These are phyloP conservation scores for Pyrenopolyporus hunteri DNA, from an alignment of 495 filamentous ascomycete species.

Conservation along the genomic window DNA sequence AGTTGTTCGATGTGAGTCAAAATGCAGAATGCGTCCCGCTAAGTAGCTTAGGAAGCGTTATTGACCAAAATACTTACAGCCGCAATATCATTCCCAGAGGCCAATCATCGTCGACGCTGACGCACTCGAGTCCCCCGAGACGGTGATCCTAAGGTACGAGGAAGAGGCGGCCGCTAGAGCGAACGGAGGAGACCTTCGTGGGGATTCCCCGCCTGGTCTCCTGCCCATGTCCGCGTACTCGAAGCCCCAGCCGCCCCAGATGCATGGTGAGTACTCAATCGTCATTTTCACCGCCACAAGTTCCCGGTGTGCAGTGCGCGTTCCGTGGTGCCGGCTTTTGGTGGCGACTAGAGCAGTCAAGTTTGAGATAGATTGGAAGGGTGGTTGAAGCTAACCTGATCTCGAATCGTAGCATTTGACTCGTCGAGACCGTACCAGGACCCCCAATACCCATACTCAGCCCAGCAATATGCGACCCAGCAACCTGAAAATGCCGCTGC, in stretches of 20 bases:
- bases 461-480: constrained; percentile 49
- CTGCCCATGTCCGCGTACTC: constrained; percentile 54
- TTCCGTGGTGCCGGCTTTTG: no score
- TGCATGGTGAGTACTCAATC: constrained; percentile 52
- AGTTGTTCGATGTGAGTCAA: constrained; percentile 57
- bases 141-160: constrained; percentile 55
- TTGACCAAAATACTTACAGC: constrained; percentile 38
- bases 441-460: constrained; percentile 52
- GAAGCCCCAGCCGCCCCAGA: constrained; percentile 52
- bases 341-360: not conserved
- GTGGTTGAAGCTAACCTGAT: constrained; percentile 39
- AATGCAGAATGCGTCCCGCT: not conserved
- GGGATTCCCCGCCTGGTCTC: constrained; percentile 58
- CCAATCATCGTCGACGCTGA: constrained; percentile 58
- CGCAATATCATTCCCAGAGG: constrained; percentile 54
- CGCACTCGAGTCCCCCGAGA: constrained; percentile 55
- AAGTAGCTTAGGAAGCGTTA: constrained; percentile 1
- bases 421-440: constrained; percentile 50
- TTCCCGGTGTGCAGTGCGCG: not conserved
- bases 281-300: constrained; percentile 15
- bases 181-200: constrained; percentile 55
- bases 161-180: constrained; percentile 53
- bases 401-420: constrained; percentile 55
- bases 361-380: not conserved
- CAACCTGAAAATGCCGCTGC: constrained; percentile 54